Evolutionary conservation across 768 basidiomycete genomes (phyloP).

Genomic region (Coprinopsis cinerea): DNA sequence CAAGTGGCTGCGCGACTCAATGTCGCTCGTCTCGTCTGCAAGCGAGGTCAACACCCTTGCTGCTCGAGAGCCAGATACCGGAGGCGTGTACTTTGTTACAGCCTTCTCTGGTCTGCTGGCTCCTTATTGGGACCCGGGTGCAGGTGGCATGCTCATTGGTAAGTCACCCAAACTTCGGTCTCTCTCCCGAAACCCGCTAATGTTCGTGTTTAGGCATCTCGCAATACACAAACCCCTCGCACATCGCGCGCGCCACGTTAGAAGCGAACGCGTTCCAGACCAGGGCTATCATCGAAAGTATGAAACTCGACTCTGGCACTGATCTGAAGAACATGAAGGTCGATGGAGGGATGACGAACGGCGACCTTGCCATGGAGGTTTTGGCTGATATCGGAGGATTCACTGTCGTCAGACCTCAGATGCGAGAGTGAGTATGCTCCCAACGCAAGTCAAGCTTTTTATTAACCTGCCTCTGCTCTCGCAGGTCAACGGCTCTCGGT

Average conservation of each 20-base stretch:
- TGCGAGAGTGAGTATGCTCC: constrained; percentile 78
- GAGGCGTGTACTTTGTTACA: constrained; percentile 94
- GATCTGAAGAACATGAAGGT: constrained; percentile 86
- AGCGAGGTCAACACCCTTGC: constrained; percentile 84
- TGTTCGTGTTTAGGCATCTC: constrained; percentile 49
- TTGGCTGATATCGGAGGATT: constrained; percentile 90
- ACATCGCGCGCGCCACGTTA: constrained; percentile 91
- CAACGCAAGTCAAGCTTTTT: background rate
- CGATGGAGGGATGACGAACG: constrained; percentile 98
- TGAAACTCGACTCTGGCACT: constrained; percentile 82
- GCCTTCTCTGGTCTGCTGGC: constrained; percentile 95
- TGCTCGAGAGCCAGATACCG: constrained; percentile 66
- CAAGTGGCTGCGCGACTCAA: constrained; percentile 94
- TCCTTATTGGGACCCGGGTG: constrained; percentile 95
- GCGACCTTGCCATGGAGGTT: constrained; percentile 81
- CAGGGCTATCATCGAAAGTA: constrained; percentile 89
- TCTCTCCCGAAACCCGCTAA: background rate
- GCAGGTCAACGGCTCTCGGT: constrained; percentile 92
- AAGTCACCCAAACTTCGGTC: constrained; percentile 9
- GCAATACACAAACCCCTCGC: constrained; percentile 84
- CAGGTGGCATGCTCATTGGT: constrained; percentile 83
- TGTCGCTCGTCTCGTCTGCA: constrained; percentile 76
- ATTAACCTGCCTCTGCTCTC: background rate
- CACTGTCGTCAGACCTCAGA: constrained; percentile 85
- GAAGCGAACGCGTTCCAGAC: constrained; percentile 98